Evolutionary conservation across 1,139 yeast genomes (phyloP).

Genomic region (Kluyveromyces sp.): DNA sequence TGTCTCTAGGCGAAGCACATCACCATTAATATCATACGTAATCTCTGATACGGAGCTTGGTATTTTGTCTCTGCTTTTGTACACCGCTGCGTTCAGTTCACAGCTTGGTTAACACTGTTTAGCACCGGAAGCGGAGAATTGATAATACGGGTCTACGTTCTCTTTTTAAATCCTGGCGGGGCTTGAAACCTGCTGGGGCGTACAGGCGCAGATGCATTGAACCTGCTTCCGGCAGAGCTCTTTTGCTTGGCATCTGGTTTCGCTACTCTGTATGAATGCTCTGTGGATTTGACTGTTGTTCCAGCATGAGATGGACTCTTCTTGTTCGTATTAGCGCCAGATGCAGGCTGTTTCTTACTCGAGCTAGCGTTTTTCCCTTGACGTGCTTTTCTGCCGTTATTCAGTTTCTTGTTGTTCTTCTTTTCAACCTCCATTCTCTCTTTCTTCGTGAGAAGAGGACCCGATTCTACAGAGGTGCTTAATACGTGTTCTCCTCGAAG

Average conservation of each 20-base stretch:
- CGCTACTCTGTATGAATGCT: not conserved
- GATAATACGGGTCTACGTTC: constrained; percentile 13
- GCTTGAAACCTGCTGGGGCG: constrained; percentile 36
- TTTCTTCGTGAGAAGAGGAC: constrained; percentile 48
- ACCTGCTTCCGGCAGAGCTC: constrained; percentile 10
- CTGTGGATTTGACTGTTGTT: constrained; percentile 20
- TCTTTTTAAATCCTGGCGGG: constrained; percentile 38
- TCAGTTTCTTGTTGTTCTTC: constrained; percentile 22
- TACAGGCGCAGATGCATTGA: constrained; percentile 22
- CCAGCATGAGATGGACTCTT: constrained; percentile 20
- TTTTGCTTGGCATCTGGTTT: not conserved
- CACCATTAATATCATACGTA: not conserved
- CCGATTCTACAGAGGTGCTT: constrained; percentile 74
- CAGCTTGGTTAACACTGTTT: not conserved
- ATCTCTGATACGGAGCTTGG: no score
- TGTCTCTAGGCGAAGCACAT: not conserved
- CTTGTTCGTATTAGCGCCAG: constrained; percentile 15
- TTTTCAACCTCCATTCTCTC: constrained; percentile 29
- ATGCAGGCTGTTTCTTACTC: constrained; percentile 11
- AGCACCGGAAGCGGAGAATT: no score
- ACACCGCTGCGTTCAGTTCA: no score
- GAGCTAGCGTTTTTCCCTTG: constrained; percentile 9
- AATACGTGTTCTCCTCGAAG: constrained; percentile 86
- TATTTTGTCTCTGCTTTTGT: not conserved
- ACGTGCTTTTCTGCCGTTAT: constrained; percentile 20